Percentiles rank a stretch among this genome's conserved stretches.
Evolutionary conservation across 2,329 filamentous ascomycete genomes (phyloP).

Genomic region (Claviceps digitariae): DNA sequence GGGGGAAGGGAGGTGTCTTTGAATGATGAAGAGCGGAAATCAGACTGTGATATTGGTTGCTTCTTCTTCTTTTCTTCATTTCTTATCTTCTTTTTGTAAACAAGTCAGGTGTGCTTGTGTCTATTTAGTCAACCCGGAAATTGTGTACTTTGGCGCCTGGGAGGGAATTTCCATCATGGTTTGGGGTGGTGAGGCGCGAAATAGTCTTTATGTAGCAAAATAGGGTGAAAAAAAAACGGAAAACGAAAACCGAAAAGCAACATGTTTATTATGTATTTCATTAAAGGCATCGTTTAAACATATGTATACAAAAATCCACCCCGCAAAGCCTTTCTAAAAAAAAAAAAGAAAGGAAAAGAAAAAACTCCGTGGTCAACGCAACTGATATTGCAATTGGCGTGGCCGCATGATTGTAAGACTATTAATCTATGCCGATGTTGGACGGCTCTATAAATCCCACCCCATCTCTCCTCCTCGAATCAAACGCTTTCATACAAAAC

Average conservation of each 20-base stretch:
- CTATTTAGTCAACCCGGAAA: background rate
- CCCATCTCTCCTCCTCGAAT: background rate
- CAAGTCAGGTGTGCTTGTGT: background rate
- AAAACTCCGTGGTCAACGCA: constrained; percentile 18
- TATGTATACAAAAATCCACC: constrained; percentile 12
- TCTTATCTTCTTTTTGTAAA: background rate
- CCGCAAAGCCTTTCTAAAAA: constrained; percentile 6
- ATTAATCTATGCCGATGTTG: constrained; percentile 6
- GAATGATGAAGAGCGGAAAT: background rate
- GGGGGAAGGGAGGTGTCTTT: too few relatives aligned
- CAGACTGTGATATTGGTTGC: background rate
- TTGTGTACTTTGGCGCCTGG: background rate
- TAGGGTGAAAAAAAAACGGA: background rate
- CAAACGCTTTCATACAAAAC: background rate
- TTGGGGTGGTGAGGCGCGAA: background rate
- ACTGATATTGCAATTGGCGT: constrained; percentile 9
- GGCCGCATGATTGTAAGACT: constrained; percentile 6
- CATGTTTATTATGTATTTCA: constrained; percentile 5
- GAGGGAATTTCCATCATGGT: too few relatives aligned
- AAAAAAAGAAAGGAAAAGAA: background rate
- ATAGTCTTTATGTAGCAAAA: too few relatives aligned
- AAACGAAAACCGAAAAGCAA: background rate
- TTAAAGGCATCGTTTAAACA: constrained; percentile 1
- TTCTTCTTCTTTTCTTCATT: background rate
- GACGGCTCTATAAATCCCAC: background rate